Evolutionary conservation across 1,284 basidiomycete genomes (phyloP).

Genomic region (Ustilago crameri): DNA sequence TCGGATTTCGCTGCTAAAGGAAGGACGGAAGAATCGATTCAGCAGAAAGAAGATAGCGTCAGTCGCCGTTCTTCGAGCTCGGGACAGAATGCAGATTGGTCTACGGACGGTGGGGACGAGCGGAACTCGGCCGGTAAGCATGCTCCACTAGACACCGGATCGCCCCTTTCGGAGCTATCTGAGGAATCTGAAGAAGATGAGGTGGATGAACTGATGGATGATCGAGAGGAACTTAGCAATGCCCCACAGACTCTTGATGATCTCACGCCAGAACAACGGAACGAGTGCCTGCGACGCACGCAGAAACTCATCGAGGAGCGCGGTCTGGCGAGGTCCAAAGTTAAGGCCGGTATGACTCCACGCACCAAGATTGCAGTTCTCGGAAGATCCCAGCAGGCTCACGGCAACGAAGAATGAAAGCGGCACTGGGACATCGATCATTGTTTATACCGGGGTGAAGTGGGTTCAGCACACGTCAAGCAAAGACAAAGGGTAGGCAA

Average conservation of each 20-base stretch:
- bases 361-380: neutral
- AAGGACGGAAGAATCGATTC: too few species aligned
- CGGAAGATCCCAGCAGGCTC: neutral
- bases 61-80: too few species aligned
- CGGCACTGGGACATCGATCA: too few species aligned
- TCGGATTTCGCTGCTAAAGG: too few species aligned
- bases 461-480: too few species aligned
- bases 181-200: constrained; percentile 1
- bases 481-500: too few species aligned
- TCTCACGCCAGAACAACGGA: constrained; percentile 4
- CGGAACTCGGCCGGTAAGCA: neutral
- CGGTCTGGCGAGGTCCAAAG: too few species aligned
- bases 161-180: constrained; percentile 16
- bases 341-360: neutral
- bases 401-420: too few species aligned
- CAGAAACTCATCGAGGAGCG: neutral
- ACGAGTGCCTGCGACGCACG: constrained; percentile 10
- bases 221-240: neutral
- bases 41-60: too few species aligned
- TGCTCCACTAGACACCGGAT: constrained; percentile 10
- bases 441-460: too few species aligned
- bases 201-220: constrained; percentile 16
- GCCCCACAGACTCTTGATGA: neutral
- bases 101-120: too few species aligned
- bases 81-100: too few species aligned